Evolutionary conservation across 1,284 basidiomycete genomes (phyloP).

Genomic region (Microbotryum violaceum): DNA sequence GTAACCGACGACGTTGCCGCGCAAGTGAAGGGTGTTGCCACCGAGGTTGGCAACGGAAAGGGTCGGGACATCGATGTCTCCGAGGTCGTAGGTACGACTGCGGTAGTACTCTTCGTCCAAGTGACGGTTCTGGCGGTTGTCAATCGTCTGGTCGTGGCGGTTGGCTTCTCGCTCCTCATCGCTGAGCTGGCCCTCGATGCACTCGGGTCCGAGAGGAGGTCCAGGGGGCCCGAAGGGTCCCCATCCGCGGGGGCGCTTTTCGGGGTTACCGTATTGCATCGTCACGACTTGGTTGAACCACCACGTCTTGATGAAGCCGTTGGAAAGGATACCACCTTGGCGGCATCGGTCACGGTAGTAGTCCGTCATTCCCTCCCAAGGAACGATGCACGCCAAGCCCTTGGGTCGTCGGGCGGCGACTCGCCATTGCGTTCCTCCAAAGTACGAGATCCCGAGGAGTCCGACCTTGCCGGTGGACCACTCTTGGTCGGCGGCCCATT

Average conservation of each 20-base stretch:
- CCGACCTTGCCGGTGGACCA: slow-evolving; percentile 41
- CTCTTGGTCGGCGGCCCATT: slow-evolving; percentile 40
- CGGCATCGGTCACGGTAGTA: slow-evolving; percentile 39
- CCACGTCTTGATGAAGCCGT: slow-evolving; percentile 38
- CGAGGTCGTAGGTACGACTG: slow-evolving; percentile 36
- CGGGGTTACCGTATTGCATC: slow-evolving; percentile 38
- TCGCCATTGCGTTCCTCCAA: slow-evolving; percentile 39
- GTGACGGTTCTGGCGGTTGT: slow-evolving; percentile 32
- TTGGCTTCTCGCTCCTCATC: slow-evolving; percentile 35
- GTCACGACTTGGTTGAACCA: slow-evolving; percentile 37
- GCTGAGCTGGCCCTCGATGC: slow-evolving; percentile 36
- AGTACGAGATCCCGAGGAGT: slow-evolving; percentile 40
- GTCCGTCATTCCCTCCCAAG: slow-evolving; percentile 41
- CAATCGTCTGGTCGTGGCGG: slow-evolving; percentile 36
- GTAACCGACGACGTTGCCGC: slow-evolving; percentile 40
- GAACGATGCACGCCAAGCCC: slow-evolving; percentile 39
- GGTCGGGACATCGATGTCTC: slow-evolving; percentile 38
- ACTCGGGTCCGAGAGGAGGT: slow-evolving; percentile 25
- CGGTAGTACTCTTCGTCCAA: slow-evolving; percentile 38
- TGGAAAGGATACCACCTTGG: slow-evolving; percentile 39
- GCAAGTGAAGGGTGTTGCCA: slow-evolving; percentile 38
- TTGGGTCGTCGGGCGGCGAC: slow-evolving; percentile 40
- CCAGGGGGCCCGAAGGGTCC: slow-evolving; percentile 8
- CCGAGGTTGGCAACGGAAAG: slow-evolving; percentile 41
- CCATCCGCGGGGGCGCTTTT: slow-evolving; percentile 26